A percentile compares a stretch with the other conserved stretches of the same genome.
Evolutionary conservation across 163 green algal species (phyloP).

Genomic region (Botryococcus braunii): DNA sequence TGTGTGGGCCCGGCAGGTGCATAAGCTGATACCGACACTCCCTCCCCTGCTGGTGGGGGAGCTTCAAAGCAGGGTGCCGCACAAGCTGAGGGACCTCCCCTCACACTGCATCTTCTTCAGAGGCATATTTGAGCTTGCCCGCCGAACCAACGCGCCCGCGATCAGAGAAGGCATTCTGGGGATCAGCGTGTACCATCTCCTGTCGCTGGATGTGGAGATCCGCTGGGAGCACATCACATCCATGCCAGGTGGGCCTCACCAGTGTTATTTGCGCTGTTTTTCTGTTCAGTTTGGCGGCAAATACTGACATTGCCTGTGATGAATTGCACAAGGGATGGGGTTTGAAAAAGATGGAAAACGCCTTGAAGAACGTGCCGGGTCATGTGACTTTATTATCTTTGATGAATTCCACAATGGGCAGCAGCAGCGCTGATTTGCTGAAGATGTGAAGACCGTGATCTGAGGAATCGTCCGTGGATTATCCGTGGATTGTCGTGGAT

Average conservation of each 20-base stretch:
- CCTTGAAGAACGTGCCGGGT: too few relatives aligned
- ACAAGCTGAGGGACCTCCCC: constrained; percentile 55
- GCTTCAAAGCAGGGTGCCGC: constrained; percentile 47
- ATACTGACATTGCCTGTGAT: too few relatives aligned
- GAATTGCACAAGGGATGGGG: too few relatives aligned
- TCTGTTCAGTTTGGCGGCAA: too few relatives aligned
- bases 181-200: constrained; percentile 57
- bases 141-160: constrained; percentile 26
- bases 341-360: too few relatives aligned
- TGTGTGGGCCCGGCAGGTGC: constrained; percentile 26
- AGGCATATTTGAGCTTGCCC: constrained; percentile 46
- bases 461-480: too few relatives aligned
- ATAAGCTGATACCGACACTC: constrained; percentile 63
- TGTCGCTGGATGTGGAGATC: constrained; percentile 82
- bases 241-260: too few relatives aligned
- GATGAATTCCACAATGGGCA: not conserved
- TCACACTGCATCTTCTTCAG: constrained; percentile 68
- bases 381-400: too few relatives aligned
- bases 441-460: too few relatives aligned
- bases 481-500: too few relatives aligned
- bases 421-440: not conserved
- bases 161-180: constrained; percentile 55
- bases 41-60: constrained; percentile 45
- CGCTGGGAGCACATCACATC: constrained; percentile 76
- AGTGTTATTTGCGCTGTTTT: too few relatives aligned